A percentile compares a stretch with the other conserved stretches of the same genome.
These are phyloP conservation scores for Paraconiothyrium brasiliense DNA, from an alignment of 2,329 filamentous ascomycete species.

Conservation along the genomic window DNA sequence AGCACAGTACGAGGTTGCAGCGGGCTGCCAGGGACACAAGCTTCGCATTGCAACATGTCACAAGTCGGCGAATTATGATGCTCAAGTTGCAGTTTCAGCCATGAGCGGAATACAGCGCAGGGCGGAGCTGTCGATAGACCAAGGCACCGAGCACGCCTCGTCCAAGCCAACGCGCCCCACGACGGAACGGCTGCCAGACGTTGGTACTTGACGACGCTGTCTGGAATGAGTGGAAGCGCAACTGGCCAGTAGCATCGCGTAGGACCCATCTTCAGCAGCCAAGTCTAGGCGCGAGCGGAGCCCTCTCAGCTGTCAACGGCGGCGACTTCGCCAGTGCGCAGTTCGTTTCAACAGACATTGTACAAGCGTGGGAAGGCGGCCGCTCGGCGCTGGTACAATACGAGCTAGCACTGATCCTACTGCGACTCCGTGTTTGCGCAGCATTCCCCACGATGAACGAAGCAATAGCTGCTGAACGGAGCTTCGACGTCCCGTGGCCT, in stretches of 20 bases:
- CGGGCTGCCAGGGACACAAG: slow-evolving; percentile 16
- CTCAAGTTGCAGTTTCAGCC: slow-evolving; percentile 17
- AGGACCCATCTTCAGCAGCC: slow-evolving; percentile 11
- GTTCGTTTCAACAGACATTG: slow-evolving; percentile 18
- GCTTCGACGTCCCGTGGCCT: neutral
- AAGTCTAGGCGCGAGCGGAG: slow-evolving; percentile 3
- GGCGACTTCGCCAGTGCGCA: slow-evolving; percentile 27
- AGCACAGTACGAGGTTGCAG: slow-evolving; percentile 35
- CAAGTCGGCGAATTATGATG: slow-evolving; percentile 22
- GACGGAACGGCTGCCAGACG: slow-evolving; percentile 16
- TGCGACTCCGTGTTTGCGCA: slow-evolving; percentile 19
- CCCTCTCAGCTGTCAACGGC: slow-evolving; percentile 24
- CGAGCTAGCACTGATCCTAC: slow-evolving; percentile 22
- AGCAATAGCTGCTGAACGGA: slow-evolving; percentile 19
- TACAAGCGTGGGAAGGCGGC: slow-evolving; percentile 31
- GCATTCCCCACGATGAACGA: slow-evolving; percentile 17
- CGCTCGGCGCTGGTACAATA: slow-evolving; percentile 29
- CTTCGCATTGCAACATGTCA: slow-evolving; percentile 21
- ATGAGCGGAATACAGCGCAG: slow-evolving; percentile 35
- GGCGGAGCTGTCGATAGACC: slow-evolving; percentile 26
- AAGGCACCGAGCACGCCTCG: neutral
- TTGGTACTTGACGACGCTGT: slow-evolving; percentile 16
- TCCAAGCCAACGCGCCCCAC: neutral
- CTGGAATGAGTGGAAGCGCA: neutral
- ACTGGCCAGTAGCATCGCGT: slow-evolving; percentile 21